phyloP scores from a whole-genome alignment of 1,284 basidiomycete species.

The Coniferiporia sulphurascens region DNA sequence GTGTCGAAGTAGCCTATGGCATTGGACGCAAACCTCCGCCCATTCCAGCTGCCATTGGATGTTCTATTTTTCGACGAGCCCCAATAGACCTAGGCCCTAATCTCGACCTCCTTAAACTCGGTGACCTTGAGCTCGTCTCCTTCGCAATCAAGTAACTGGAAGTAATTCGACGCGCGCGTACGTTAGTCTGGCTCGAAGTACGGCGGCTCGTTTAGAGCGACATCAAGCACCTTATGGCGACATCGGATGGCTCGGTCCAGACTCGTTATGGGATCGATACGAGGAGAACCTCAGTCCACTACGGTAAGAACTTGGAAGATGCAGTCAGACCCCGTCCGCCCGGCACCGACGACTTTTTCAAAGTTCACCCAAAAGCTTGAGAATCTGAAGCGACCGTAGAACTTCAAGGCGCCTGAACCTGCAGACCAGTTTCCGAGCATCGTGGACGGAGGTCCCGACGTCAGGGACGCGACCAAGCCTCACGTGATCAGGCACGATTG shows the following conservation, averaged over 20 bases:
- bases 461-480: too few species aligned
- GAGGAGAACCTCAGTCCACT: constrained; percentile 73
- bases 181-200: constrained; percentile 27
- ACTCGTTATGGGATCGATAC: constrained; percentile 27
- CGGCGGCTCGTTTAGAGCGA: constrained; percentile 22
- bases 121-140: constrained; percentile 55
- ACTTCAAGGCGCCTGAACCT: too few species aligned
- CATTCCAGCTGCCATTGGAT: constrained; percentile 20
- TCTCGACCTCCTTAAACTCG: constrained; percentile 34
- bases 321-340: too few species aligned
- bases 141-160: constrained; percentile 68
- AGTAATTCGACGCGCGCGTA: constrained; percentile 64
- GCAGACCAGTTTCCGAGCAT: too few species aligned
- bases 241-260: constrained; percentile 54
- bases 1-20: constrained; percentile 79
- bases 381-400: too few species aligned
- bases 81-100: neutral
- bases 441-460: too few species aligned
- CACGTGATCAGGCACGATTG: too few species aligned
- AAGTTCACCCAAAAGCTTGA: too few species aligned
- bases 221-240: constrained; percentile 53
- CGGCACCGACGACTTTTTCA: too few species aligned
- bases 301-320: constrained; percentile 60
- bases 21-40: constrained; percentile 47
- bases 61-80: constrained; percentile 11